phyloP scores from a whole-genome alignment of 1,139 yeast genomes.

The Arxiozyma bovina region DNA sequence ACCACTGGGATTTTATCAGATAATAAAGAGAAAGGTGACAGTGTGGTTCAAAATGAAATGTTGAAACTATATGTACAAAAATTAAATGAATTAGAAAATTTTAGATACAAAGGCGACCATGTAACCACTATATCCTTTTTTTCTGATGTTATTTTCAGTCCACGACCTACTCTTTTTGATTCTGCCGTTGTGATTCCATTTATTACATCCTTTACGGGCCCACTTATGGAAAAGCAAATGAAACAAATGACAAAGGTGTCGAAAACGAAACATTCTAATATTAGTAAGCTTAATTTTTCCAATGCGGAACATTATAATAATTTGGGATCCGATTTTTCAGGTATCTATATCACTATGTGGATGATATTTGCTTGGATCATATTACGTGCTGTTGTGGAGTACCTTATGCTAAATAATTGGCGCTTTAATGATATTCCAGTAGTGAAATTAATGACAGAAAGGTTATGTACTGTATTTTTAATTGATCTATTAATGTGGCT shows the following conservation, averaged over 20 bases:
- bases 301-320: neutral
- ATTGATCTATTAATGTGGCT: slow-evolving; percentile 65
- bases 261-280: neutral
- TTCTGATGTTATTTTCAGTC: slow-evolving; percentile 15
- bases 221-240: slow-evolving; percentile 10
- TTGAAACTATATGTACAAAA: slow-evolving; percentile 9
- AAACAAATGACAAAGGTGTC: slow-evolving; percentile 5
- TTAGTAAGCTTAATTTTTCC: neutral
- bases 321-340: slow-evolving; percentile 8
- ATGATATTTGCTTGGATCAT: slow-evolving; percentile 10
- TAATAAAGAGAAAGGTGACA: slow-evolving; percentile 9
- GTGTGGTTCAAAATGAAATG: slow-evolving; percentile 10
- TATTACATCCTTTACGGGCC: slow-evolving; percentile 9
- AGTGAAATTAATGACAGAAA: slow-evolving; percentile 40
- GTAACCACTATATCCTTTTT: slow-evolving; percentile 11
- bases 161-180: slow-evolving; percentile 7
- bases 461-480: slow-evolving; percentile 50
- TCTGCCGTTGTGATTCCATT: slow-evolving; percentile 7
- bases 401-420: slow-evolving; percentile 6
- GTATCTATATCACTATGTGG: slow-evolving; percentile 11
- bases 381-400: slow-evolving; percentile 7
- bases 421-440: slow-evolving; percentile 23
- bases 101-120: slow-evolving; percentile 6
- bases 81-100: slow-evolving; percentile 7
- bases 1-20: neutral